These are phyloP conservation scores for Saksenaea oblongispora DNA, from an alignment of 371 early-diverging fungal species.

Conservation along the genomic window DNA sequence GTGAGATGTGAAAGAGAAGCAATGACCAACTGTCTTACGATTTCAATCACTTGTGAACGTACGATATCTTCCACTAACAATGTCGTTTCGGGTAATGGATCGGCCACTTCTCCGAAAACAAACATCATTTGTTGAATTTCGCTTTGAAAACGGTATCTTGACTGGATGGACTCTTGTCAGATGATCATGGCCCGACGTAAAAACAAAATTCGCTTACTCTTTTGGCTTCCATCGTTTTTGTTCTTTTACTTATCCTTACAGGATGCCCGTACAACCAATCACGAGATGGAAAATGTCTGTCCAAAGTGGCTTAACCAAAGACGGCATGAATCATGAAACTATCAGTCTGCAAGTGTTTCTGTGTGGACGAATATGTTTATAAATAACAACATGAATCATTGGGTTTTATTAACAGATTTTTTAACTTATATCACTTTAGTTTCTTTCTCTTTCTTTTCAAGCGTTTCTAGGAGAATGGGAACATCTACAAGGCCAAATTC, in stretches of 20 bases:
- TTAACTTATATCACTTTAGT: background rate
- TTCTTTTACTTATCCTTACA: background rate
- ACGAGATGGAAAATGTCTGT: background rate
- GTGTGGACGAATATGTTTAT: no score
- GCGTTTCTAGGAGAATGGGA: background rate
- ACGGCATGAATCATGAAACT: no score
- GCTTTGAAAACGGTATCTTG: conserved; percentile 49
- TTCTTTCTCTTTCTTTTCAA: background rate
- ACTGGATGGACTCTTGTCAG: background rate
- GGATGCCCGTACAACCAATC: background rate
- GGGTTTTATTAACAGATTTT: background rate
- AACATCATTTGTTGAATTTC: conserved; percentile 99
- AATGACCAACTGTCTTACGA: conserved; percentile 55
- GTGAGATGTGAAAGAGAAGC: background rate
- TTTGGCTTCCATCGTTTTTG: background rate
- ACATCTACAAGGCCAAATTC: conserved; percentile 38
- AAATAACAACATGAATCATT: no score
- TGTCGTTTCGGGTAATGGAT: conserved; percentile 87
- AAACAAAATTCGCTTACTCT: background rate
- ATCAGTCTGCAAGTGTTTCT: no score
- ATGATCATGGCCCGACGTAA: background rate
- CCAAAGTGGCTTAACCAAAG: background rate
- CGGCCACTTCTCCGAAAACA: conserved; percentile 94
- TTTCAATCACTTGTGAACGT: conserved; percentile 92
- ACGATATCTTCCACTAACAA: conserved; percentile 93